Conservation (phyloP, 2,329 filamentous ascomycete genomes). For the Pyrenophora teres region DNA sequence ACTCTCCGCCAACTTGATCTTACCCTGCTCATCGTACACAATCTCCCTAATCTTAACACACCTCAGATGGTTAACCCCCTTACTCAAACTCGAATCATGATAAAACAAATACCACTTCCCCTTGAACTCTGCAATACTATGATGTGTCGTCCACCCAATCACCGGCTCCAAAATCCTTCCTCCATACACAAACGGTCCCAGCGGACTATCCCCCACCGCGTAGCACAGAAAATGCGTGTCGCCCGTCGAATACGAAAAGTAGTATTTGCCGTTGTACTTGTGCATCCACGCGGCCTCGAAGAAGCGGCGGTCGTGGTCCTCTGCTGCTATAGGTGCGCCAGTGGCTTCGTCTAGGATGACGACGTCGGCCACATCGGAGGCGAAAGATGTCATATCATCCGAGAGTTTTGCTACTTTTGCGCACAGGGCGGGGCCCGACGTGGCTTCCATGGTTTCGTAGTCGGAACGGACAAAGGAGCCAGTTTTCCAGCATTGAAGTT, state of each 20-base stretch:
- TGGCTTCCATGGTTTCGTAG: slow-evolving; percentile 36
- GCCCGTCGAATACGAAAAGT: slow-evolving; percentile 78
- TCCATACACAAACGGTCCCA: slow-evolving; percentile 74
- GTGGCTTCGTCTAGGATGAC: slow-evolving; percentile 65
- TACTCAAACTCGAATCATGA: slow-evolving; percentile 72
- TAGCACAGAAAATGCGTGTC: slow-evolving; percentile 77
- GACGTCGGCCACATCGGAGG: slow-evolving; percentile 61
- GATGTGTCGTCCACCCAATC: slow-evolving; percentile 80
- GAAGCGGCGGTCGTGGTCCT: slow-evolving; percentile 75
- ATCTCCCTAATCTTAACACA: slow-evolving; percentile 78
- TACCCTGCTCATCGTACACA: slow-evolving; percentile 69
- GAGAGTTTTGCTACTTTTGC: slow-evolving; percentile 69
- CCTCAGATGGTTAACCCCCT: slow-evolving; percentile 71
- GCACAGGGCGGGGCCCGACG: slow-evolving; percentile 59
- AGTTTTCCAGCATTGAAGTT: slow-evolving; percentile 74
- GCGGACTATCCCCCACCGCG: slow-evolving; percentile 66
- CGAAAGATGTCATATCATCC: slow-evolving; percentile 69
- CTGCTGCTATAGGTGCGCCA: slow-evolving; percentile 61
- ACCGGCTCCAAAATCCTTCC: slow-evolving; percentile 77
- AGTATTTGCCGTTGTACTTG: slow-evolving; percentile 70
- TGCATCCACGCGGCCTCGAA: slow-evolving; percentile 84
- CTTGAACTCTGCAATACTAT: slow-evolving; percentile 75
- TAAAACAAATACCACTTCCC: slow-evolving; percentile 77
- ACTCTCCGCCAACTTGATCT: slow-evolving; percentile 54
- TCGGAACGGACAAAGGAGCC: slow-evolving; percentile 60